phyloP scores from a whole-genome alignment of 2,329 filamentous ascomycete species.

The Colletotrichum destructivum region DNA sequence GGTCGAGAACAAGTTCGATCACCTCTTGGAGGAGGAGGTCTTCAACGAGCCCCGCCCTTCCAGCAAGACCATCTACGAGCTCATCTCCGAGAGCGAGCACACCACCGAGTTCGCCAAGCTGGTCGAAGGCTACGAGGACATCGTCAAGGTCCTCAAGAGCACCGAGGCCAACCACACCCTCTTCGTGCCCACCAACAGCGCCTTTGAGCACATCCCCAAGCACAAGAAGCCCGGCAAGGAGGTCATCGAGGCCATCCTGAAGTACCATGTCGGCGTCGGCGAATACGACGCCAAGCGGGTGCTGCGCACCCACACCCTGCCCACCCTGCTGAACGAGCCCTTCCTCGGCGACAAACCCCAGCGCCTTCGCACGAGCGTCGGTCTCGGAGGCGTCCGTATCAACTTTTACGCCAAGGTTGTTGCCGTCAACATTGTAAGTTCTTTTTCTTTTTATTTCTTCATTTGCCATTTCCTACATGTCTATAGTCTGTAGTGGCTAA shows the following conservation, averaged over 20 bases:
- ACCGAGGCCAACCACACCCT: constrained; percentile 83
- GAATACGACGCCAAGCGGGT: constrained; percentile 77
- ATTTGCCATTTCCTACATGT: too few relatives aligned
- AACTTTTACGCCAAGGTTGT: constrained; percentile 85
- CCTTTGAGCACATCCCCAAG: constrained; percentile 76
- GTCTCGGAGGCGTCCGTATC: constrained; percentile 74
- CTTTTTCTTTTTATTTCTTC: too few relatives aligned
- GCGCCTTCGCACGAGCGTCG: constrained; percentile 78
- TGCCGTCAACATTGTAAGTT: constrained; percentile 77
- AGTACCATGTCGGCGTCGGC: constrained; percentile 82
- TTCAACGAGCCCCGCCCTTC: constrained; percentile 55
- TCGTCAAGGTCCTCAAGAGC: constrained; percentile 82
- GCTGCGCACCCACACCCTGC: constrained; percentile 80
- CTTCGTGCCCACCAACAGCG: constrained; percentile 84
- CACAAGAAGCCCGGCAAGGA: constrained; percentile 78
- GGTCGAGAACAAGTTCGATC: constrained; percentile 46
- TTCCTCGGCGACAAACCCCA: constrained; percentile 77
- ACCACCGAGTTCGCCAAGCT: constrained; percentile 83
- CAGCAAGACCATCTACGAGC: constrained; percentile 83
- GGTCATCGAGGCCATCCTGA: constrained; percentile 76
- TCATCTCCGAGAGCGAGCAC: constrained; percentile 82
- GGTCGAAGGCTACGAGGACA: constrained; percentile 79
- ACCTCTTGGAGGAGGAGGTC: constrained; percentile 39
- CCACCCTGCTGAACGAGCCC: constrained; percentile 74
- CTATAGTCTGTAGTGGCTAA: neutral